These are phyloP conservation scores for Eucalyptus cladocalyx DNA, from an alignment of 345 rosid species.

Conservation along the genomic window DNA sequence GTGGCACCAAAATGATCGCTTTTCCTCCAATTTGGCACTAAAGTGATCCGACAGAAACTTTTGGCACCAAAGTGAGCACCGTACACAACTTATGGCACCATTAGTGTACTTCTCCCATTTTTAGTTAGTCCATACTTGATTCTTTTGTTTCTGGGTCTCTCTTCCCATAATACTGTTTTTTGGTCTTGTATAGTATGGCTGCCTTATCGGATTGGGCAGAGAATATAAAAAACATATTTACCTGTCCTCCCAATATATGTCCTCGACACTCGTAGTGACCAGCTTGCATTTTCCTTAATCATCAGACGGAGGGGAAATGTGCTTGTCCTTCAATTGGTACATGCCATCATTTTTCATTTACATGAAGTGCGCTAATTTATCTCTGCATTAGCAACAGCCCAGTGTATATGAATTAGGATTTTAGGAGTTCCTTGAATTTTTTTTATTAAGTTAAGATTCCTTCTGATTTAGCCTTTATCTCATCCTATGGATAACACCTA, in stretches of 20 bases:
- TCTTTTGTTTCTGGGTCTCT: background rate
- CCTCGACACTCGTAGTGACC: background rate
- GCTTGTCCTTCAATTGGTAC: background rate
- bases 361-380: background rate
- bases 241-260: background rate
- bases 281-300: background rate
- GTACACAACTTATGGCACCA: no score
- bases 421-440: background rate
- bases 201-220: background rate
- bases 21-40: no score
- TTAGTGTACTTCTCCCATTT: no score
- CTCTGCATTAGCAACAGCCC: background rate
- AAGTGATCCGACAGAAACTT: no score
- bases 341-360: background rate
- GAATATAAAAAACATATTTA: background rate
- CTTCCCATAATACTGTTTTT: background rate
- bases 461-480: background rate
- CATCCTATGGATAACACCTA: background rate
- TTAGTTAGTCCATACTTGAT: background rate
- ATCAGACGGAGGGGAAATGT: background rate
- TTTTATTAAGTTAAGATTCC: background rate
- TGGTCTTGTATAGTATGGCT: background rate
- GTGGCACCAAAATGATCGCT: no score
- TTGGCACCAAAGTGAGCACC: no score
- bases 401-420: background rate